These are phyloP conservation scores for Tetrahymena borealis DNA, from an alignment of 73 alveolate species.

Conservation along the genomic window DNA sequence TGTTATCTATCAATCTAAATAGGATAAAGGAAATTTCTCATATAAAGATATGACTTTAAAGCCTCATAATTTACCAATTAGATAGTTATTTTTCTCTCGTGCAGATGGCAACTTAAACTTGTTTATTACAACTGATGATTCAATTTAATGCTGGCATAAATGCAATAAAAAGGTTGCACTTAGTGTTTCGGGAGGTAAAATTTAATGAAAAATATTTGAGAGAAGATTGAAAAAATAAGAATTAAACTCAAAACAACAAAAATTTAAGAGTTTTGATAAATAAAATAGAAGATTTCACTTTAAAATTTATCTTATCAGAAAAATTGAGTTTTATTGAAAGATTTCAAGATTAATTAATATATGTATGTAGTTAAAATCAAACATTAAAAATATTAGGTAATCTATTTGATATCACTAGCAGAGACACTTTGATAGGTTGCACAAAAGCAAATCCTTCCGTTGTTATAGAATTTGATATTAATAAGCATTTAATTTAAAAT, in stretches of 20 bases:
- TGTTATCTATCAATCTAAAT: neutral
- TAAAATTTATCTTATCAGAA: neutral
- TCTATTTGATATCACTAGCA: neutral
- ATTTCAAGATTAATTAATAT: no score
- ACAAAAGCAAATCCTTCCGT: neutral
- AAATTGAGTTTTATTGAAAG: neutral
- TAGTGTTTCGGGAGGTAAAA: neutral
- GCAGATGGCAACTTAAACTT: neutral
- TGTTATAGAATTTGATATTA: neutral
- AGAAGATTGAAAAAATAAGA: neutral
- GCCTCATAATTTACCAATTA: neutral
- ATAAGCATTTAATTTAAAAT: neutral
- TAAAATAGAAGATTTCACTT: neutral
- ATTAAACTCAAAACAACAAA: neutral
- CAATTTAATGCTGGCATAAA: neutral
- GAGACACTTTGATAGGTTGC: neutral
- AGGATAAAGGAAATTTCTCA: neutral
- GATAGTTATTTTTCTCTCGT: neutral
- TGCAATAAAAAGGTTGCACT: neutral
- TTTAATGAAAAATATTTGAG: no score
- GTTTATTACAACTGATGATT: neutral
- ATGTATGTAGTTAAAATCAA: neutral
- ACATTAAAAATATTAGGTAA: neutral
- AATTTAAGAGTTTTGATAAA: neutral
- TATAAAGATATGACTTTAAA: neutral